phyloP scores from a whole-genome alignment of 75 land plant genomes.

The Sequoiadendron giganteum region DNA sequence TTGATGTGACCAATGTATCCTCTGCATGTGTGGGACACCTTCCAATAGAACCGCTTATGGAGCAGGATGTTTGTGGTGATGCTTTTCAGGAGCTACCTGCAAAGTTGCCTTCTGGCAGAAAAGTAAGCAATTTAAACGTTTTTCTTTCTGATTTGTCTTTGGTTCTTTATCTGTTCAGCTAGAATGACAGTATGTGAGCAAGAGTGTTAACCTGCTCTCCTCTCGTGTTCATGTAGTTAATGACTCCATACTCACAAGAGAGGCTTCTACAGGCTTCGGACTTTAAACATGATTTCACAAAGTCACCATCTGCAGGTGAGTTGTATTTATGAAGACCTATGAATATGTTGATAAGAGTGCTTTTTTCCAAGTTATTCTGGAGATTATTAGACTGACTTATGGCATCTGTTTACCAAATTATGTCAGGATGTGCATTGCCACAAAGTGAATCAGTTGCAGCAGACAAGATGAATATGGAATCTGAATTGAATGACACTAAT shows the following conservation, averaged over 20 bases:
- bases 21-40: background rate
- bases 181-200: background rate
- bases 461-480: background rate
- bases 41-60: background rate
- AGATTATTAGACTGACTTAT: background rate
- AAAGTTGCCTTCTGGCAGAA: constrained; percentile 32
- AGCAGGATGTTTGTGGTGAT: background rate
- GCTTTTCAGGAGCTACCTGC: constrained; percentile 12
- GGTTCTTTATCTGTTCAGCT: background rate
- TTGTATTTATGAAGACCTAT: background rate
- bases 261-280: constrained; percentile 29
- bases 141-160: background rate
- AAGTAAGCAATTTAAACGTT: constrained; percentile 15
- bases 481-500: background rate
- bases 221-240: constrained; percentile 24
- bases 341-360: background rate
- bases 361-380: background rate
- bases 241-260: constrained; percentile 54
- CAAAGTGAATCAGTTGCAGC: background rate
- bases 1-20: background rate
- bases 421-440: background rate
- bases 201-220: background rate
- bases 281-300: background rate
- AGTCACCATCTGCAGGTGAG: constrained; percentile 19
- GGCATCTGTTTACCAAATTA: background rate